Base-by-base conservation (phyloP, 352 stramenopile genomes). In the Phytophthora citrophthora region DNA sequence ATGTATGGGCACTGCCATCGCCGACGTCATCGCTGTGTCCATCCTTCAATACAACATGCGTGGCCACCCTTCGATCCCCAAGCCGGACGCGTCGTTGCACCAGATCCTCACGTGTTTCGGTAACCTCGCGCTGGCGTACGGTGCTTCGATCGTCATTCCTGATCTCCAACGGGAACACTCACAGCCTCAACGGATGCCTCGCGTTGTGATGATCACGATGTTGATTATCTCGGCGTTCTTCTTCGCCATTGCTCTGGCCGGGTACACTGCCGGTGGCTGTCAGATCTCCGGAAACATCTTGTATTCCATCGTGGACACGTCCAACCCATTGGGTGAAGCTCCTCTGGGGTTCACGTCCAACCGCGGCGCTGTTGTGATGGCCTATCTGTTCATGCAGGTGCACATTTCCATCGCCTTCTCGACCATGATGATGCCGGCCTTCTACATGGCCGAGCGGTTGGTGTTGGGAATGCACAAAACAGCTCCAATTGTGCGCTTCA, bases 351-450 rank as follows among this genome's bases (percentile, higher is more conserved):
- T 89, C 52, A 47, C 24, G 4, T n/a, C 69, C n/a, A 67, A 72
- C 70, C 47, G 68, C 20, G 77, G 69, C 24, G 64, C 61, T 18
- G 70, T 77, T 7, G 64, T 81, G 27, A 64, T 83, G 55, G 70
- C 72, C 7, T 89, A 79, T 45, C 53, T 79, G 5, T 80, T 68
- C 48, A 85, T 81, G 72, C 72, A 79, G 23, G 50, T 76, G 26
- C 67, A 79, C 54, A 73, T 76, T 51, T 76, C 70, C 32, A 75
- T 77, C 60, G 76, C 70, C n/a, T 79, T 83, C 59, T 65, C 68
- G 1, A 77, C 83, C 2, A 66, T 88, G 27, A 59, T 84, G 47
- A 65, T 74, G 43, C 81, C 78, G 24, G 64, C 74, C 2, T 80
- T 88, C 45, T 89, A 74, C 72, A 53, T 68, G 24, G 59, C 59